Conservation (phyloP, 768 basidiomycete species). For the Trametes meyenii region DNA sequence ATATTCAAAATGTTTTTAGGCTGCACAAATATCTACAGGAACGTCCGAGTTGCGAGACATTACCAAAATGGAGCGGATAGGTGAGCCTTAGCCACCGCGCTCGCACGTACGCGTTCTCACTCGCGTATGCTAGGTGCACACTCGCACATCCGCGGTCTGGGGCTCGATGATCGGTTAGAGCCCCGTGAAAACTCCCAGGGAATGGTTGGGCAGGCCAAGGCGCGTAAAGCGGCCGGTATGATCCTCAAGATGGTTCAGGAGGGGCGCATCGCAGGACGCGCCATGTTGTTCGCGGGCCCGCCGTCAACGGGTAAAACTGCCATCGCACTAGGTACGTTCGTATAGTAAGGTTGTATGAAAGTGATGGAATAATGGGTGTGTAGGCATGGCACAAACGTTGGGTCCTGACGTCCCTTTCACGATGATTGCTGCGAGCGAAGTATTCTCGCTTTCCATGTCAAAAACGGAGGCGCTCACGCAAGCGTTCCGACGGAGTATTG, state of each 20-base stretch:
- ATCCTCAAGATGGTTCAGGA: slow-evolving; percentile 98
- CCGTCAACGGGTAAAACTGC: slow-evolving; percentile 98
- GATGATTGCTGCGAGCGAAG: slow-evolving; percentile 96
- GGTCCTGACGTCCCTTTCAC: slow-evolving; percentile 97
- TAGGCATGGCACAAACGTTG: slow-evolving; percentile 95
- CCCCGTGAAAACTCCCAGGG: slow-evolving; percentile 89
- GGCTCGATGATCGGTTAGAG: slow-evolving; percentile 89
- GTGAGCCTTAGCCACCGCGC: slow-evolving; percentile 38
- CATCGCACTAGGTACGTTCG: slow-evolving; percentile 80
- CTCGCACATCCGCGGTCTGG: slow-evolving; percentile 94
- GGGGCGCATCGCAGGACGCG: slow-evolving; percentile 91
- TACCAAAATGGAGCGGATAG: slow-evolving; percentile 93
- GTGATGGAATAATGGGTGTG: neutral
- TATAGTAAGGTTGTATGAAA: neutral
- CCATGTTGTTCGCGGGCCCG: slow-evolving; percentile 96
- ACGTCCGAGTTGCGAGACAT: slow-evolving; percentile 83
- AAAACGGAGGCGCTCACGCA: slow-evolving; percentile 98
- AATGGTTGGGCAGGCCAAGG: slow-evolving; percentile 96
- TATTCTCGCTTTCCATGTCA: slow-evolving; percentile 97
- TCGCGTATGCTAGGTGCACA: slow-evolving; percentile 62
- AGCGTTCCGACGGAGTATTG: slow-evolving; percentile 94
- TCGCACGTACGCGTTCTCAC: neutral
- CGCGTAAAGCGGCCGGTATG: slow-evolving; percentile 96
- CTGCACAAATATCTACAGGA: slow-evolving; percentile 76
- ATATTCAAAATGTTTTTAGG: slow-evolving; percentile 36